Base-by-base conservation (phyloP, 345 rosid species). In the Carallia brachiata region DNA sequence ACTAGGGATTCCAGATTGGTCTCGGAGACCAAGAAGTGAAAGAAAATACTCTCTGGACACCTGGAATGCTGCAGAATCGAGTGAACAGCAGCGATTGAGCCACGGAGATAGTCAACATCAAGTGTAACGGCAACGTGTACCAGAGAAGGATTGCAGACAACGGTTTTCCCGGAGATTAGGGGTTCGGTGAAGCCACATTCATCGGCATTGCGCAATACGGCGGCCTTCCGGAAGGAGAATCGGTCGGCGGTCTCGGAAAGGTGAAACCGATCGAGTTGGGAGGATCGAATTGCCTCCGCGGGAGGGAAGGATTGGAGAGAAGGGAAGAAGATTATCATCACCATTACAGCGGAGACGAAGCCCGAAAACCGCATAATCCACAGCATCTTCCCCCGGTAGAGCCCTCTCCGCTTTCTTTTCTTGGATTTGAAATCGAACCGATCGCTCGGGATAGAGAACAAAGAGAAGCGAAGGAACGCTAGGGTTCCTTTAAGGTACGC, bases 41-140 rank as follows among this genome's bases (percentile, higher is more conserved):
- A 91, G 93, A 94, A 94, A 48, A 94, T 77, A 55, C 74, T 83
- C 84, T 86, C 97, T 0, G 98, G 96, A 66, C 98, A 94, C 57
- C 77, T 32, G 0, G 98, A 81, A 65, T 91, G 89, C 70, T 77
- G 96, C 52, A 94, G 75, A 62, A 94, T 84, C 36, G 98, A 94
- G 67, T 94, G 91, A 0, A 94, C 95, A 52, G 97, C 98, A n/a
- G 98, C 98, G 75, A 94, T 76, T 19, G 97, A 94, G 67, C 98
- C 98, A 3, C 98, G 94, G 17, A 94, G 88, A 62, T 91, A 94
- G 70, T 94, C 93, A 36, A 85, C 84, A 54, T 94, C 98, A 3
- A 94, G 97, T 19, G 98, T 94, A 57, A 91, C 89, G 48, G 93
- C 96, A 47, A 88, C 95, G 70, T 94, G 98, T 36, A 91, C 91